phyloP scores from a whole-genome alignment of 768 basidiomycete species.

The Suillus lakei region DNA sequence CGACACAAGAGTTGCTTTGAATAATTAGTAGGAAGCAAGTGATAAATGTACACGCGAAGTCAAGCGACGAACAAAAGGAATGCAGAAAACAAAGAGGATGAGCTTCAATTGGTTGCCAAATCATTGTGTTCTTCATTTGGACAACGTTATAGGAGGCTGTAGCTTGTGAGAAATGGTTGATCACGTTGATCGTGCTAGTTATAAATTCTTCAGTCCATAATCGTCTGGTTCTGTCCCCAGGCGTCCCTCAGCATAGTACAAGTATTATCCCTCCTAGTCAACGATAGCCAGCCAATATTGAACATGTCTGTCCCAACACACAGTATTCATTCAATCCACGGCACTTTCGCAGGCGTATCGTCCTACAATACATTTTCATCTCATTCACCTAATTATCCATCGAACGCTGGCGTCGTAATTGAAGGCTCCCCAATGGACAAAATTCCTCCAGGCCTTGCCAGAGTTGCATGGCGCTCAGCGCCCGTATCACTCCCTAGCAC shows the following conservation, averaged over 20 bases:
- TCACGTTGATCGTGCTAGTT: neutral
- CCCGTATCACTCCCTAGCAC: constrained; percentile 19
- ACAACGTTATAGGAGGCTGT: constrained; percentile 1
- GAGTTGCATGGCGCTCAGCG: constrained; percentile 29
- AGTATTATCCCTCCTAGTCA: constrained; percentile 12
- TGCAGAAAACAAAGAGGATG: constrained; percentile 16
- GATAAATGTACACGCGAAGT: neutral
- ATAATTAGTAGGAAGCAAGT: neutral
- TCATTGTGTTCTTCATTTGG: constrained; percentile 7
- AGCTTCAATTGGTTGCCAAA: constrained; percentile 28
- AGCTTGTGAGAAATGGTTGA: neutral
- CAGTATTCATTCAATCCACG: constrained; percentile 37
- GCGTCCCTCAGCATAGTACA: constrained; percentile 2
- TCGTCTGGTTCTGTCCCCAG: neutral
- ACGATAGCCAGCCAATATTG: constrained; percentile 20
- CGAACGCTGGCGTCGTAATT: constrained; percentile 33
- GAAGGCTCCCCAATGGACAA: constrained; percentile 20
- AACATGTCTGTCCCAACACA: constrained; percentile 32
- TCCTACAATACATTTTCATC: too few relatives aligned
- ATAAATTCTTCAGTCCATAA: constrained; percentile 7
- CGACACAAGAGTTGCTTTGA: neutral
- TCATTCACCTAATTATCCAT: constrained; percentile 20
- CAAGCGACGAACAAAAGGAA: constrained; percentile 15
- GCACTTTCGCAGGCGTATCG: constrained; percentile 34
- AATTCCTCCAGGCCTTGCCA: constrained; percentile 27